Evolutionary conservation across 164 flowering plant species (phyloP).

Genomic region (Taxillus chinensis): DNA sequence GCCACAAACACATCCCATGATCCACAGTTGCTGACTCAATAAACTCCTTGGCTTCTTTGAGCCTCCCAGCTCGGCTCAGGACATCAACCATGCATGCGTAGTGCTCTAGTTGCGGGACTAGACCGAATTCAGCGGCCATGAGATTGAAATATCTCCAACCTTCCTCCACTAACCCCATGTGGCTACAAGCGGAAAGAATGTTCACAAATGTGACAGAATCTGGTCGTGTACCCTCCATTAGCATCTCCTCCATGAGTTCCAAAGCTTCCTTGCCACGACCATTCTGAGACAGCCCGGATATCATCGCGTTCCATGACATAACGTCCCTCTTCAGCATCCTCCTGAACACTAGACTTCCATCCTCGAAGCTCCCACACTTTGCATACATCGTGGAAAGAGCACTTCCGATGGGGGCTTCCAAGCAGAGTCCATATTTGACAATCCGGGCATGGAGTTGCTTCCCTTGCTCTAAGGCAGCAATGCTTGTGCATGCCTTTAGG

Average conservation of each 20-base stretch:
- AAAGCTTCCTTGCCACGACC: conserved; percentile 59
- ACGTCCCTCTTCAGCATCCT: conserved; percentile 55
- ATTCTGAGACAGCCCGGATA: conserved; percentile 76
- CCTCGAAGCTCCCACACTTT: conserved; percentile 63
- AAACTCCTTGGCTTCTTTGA: conserved; percentile 61
- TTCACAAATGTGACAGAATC: conserved; percentile 72
- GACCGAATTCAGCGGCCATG: conserved; percentile 40
- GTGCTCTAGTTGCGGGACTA: conserved; percentile 56
- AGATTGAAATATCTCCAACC: conserved; percentile 57
- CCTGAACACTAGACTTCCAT: conserved; percentile 46
- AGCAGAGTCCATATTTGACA: conserved; percentile 56
- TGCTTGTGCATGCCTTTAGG: conserved; percentile 65
- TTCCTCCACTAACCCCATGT: conserved; percentile 60
- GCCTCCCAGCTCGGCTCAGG: conserved; percentile 65
- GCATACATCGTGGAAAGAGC: conserved; percentile 78
- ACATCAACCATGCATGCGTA: conserved; percentile 87
- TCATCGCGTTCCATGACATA: conserved; percentile 79
- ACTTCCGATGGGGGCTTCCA: conserved; percentile 60
- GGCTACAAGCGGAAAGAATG: conserved; percentile 80
- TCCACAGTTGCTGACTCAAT: conserved; percentile 58
- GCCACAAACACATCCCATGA: conserved; percentile 68
- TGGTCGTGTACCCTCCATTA: conserved; percentile 38
- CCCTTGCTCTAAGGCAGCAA: conserved; percentile 79
- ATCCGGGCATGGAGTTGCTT: conserved; percentile 65
- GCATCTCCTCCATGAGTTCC: conserved; percentile 66